A percentile compares a stretch with the other conserved stretches of the same genome.
These are phyloP conservation scores for Ophiosphaerella narmari DNA, from an alignment of 2,329 filamentous ascomycete genomes.

Conservation along the genomic window DNA sequence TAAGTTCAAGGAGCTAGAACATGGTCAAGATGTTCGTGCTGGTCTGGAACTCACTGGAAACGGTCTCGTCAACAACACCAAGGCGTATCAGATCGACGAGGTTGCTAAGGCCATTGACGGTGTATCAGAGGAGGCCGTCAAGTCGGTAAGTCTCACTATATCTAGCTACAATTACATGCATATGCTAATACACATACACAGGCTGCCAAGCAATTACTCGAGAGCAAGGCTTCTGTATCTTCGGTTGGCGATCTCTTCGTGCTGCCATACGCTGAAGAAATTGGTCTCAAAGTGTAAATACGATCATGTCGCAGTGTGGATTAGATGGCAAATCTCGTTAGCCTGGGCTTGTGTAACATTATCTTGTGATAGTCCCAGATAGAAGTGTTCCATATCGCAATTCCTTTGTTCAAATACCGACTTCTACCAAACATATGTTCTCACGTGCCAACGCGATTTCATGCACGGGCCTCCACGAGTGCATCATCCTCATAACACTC, in stretches of 20 bases:
- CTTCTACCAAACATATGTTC: conserved; percentile 7
- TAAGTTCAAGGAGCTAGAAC: conserved; percentile 88
- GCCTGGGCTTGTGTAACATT: conserved; percentile 47
- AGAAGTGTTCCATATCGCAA: conserved; percentile 44
- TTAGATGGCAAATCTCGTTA: conserved; percentile 38
- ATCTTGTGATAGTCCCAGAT: conserved; percentile 49
- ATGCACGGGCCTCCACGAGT: conserved; percentile 12
- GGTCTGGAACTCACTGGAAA: conserved; percentile 84
- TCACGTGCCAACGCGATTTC: conserved; percentile 26
- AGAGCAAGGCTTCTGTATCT: conserved; percentile 86
- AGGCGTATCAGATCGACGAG: conserved; percentile 82
- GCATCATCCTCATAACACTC: conserved; percentile 8
- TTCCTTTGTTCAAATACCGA: conserved; percentile 32
- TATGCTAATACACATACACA: conserved; percentile 48
- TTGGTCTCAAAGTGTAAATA: conserved; percentile 91
- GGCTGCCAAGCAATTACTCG: conserved; percentile 86
- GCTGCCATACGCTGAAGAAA: conserved; percentile 90
- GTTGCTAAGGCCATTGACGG: conserved; percentile 77
- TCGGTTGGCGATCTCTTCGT: conserved; percentile 89
- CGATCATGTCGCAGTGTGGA: conserved; percentile 26
- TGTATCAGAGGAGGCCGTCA: conserved; percentile 82
- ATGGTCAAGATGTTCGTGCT: conserved; percentile 75
- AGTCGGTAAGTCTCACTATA: conserved; percentile 67
- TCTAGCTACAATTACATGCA: not conserved
- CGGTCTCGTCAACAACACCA: conserved; percentile 78